phyloP scores from a whole-genome alignment of 208 protist species.

The Leishmania amazonensis region DNA sequence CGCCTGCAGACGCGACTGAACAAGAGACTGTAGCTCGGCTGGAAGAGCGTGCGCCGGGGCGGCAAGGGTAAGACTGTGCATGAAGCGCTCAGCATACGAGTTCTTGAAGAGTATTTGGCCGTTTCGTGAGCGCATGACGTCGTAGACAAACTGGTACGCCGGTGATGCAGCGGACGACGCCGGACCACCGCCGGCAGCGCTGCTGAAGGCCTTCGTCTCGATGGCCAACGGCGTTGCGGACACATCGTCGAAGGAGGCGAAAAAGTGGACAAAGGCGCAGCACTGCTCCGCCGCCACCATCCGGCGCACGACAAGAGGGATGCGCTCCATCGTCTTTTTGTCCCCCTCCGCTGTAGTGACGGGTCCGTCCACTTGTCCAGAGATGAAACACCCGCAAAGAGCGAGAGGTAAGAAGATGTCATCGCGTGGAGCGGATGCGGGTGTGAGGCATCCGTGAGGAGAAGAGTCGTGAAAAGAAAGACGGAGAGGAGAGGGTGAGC shows the following conservation, averaged over 20 bases:
- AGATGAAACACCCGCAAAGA: background rate
- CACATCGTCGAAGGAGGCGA: constrained; percentile 16
- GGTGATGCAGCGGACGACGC: background rate
- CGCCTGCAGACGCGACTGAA: constrained; percentile 26
- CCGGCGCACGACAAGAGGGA: constrained; percentile 27
- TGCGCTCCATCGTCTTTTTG: constrained; percentile 3
- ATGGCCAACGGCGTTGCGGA: constrained; percentile 1
- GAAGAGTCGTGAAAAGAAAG: background rate
- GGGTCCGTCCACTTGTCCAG: background rate
- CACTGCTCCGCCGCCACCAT: constrained; percentile 28
- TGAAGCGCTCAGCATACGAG: constrained; percentile 61
- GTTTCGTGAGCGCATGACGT: constrained; percentile 68
- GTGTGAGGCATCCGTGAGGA: background rate
- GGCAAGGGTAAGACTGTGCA: constrained; percentile 36
- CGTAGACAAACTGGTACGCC: constrained; percentile 62
- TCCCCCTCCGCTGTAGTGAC: background rate
- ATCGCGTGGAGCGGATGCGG: background rate
- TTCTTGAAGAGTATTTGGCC: constrained; percentile 46
- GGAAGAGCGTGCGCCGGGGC: constrained; percentile 20
- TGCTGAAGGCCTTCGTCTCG: background rate
- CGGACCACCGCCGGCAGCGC: background rate
- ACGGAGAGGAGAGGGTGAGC: background rate
- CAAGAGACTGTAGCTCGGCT: constrained; percentile 4
- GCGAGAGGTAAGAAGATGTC: background rate
- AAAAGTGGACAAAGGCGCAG: constrained; percentile 33